Percentiles rank a stretch among this genome's conserved stretches.
Conservation (phyloP, 2,329 filamentous ascomycete species). For the Lasiodiplodia hormozganensis region DNA sequence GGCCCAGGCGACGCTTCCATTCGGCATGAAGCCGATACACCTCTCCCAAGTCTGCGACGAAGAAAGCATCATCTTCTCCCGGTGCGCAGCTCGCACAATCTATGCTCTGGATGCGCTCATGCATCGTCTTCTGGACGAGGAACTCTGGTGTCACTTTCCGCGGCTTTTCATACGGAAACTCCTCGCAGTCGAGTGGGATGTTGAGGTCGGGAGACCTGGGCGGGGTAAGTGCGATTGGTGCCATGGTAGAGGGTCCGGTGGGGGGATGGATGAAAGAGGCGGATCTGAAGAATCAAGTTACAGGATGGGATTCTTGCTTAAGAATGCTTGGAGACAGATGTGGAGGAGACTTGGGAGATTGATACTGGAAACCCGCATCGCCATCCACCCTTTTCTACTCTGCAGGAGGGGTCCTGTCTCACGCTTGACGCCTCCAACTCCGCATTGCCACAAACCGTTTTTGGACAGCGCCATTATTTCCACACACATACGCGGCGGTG, state of each 20-base stretch:
- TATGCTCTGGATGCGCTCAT: constrained; percentile 77
- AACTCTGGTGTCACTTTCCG: constrained; percentile 63
- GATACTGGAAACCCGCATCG: not conserved
- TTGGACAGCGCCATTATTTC: not conserved
- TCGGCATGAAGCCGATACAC: constrained; percentile 94
- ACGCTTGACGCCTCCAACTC: not conserved
- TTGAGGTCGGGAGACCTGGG: not conserved
- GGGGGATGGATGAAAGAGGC: not conserved
- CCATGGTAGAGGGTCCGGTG: not conserved
- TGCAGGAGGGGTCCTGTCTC: not conserved
- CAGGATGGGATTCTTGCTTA: not conserved
- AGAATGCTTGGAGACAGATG: not conserved
- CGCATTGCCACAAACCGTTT: not conserved
- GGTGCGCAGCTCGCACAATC: constrained; percentile 83
- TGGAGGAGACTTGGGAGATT: not conserved
- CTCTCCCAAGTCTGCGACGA: constrained; percentile 92
- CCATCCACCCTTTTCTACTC: not conserved
- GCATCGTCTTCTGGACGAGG: constrained; percentile 80
- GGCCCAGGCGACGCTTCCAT: constrained; percentile 88
- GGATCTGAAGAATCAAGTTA: not conserved
- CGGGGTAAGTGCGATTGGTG: not conserved
- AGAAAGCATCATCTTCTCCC: constrained; percentile 93
- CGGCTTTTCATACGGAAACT: not conserved
- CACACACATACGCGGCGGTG: not conserved
- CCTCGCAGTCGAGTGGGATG: not conserved